Evolutionary conservation across 106 monocot genomes (phyloP).

Genomic region (Amphibolis antarctica): DNA sequence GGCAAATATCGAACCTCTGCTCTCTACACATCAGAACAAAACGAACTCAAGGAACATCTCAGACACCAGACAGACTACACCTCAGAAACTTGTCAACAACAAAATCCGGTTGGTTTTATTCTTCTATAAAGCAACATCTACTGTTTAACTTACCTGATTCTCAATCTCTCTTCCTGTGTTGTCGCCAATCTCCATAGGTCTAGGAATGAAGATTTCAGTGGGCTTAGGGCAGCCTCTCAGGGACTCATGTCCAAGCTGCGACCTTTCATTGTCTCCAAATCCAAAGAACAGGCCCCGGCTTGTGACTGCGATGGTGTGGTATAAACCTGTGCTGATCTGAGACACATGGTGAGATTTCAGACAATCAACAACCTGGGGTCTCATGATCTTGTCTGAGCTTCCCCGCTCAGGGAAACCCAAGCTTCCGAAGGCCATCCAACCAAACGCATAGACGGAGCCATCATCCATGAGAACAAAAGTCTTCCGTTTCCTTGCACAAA

Average conservation of each 20-base stretch:
- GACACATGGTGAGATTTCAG: constrained; percentile 43
- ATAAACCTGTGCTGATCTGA: constrained; percentile 87
- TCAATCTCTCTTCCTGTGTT: background rate
- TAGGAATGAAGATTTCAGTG: constrained; percentile 53
- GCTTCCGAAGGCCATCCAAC: constrained; percentile 96
- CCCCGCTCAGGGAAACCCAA: constrained; percentile 73
- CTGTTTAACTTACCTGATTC: background rate
- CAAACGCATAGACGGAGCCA: constrained; percentile 74
- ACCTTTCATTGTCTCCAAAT: constrained; percentile 87
- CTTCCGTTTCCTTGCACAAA: constrained; percentile 96
- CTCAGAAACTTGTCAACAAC: no score
- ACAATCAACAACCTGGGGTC: constrained; percentile 56
- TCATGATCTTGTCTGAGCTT: constrained; percentile 80
- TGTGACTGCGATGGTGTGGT: constrained; percentile 86
- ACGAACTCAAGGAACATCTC: no score
- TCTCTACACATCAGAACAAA: no score
- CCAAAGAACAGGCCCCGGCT: constrained; percentile 68
- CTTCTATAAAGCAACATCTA: no score
- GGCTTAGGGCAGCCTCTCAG: constrained; percentile 66
- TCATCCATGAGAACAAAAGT: constrained; percentile 79
- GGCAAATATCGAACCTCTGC: no score
- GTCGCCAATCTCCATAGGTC: background rate
- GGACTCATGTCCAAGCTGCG: constrained; percentile 74
- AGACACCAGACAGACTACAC: no score
- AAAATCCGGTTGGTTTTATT: no score